A percentile compares a stretch with the other conserved stretches of the same genome.
These are phyloP conservation scores for Pythium plurisporium DNA, from an alignment of 352 stramenopile genomes.

Conservation along the genomic window DNA sequence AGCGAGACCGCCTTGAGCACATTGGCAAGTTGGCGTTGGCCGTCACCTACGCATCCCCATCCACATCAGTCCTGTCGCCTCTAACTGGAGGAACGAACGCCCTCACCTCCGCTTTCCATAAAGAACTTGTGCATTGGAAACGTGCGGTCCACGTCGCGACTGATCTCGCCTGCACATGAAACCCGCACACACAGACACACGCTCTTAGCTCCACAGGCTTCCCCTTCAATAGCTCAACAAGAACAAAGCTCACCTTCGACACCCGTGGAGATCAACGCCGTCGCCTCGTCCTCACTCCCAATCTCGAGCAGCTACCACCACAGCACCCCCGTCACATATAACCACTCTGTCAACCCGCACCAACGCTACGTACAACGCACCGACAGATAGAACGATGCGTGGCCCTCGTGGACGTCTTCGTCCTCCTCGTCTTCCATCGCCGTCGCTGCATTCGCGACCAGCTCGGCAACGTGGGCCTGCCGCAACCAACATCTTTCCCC, in stretches of 20 bases:
- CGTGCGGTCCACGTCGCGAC: slow-evolving; percentile 64
- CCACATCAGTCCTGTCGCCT: not conserved
- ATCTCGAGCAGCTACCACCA: slow-evolving; percentile 38
- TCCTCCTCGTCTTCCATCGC: slow-evolving; percentile 23
- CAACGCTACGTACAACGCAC: too few species aligned
- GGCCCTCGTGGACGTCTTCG: slow-evolving; percentile 7
- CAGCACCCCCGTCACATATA: not conserved
- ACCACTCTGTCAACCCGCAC: not conserved
- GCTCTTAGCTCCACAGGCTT: too few species aligned
- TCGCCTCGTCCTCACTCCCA: slow-evolving; percentile 28
- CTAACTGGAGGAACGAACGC: not conserved
- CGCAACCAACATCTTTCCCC: slow-evolving; percentile 16
- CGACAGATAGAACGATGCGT: slow-evolving; percentile 17
- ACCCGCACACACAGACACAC: too few species aligned
- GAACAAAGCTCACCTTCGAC: slow-evolving; percentile 46
- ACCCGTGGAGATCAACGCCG: slow-evolving; percentile 40
- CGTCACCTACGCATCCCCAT: slow-evolving; percentile 29
- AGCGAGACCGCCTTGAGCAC: slow-evolving; percentile 63
- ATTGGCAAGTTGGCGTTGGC: slow-evolving; percentile 55
- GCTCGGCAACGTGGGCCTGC: slow-evolving; percentile 9
- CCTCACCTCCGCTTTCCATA: slow-evolving; percentile 21
- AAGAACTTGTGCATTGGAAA: slow-evolving; percentile 64
- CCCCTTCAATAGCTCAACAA: too few species aligned
- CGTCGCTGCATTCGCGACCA: slow-evolving; percentile 11
- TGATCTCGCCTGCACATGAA: slow-evolving; percentile 76